A percentile compares a stretch with the other conserved stretches of the same genome.
Conservation (phyloP, 257 asterid species). For the Solanum virginianum region DNA sequence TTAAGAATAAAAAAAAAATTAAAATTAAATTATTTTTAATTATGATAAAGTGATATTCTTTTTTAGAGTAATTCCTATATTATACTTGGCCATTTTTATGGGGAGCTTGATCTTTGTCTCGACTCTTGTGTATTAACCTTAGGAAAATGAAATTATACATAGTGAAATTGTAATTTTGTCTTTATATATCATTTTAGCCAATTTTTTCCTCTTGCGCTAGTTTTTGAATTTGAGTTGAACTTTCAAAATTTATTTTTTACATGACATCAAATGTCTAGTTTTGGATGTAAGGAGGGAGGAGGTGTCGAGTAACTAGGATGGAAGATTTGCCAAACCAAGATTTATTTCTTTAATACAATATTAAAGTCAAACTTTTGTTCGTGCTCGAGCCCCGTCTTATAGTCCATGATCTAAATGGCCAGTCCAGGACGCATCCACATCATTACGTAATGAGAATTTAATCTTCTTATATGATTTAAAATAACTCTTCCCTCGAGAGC, state of each 20-base stretch:
- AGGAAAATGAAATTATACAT: neutral
- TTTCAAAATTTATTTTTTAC: neutral
- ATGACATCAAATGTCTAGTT: neutral
- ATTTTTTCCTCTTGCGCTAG: fast-evolving
- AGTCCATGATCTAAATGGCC: neutral
- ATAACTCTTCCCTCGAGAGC: neutral
- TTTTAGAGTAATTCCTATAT: too few relatives aligned
- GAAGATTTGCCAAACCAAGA: neutral
- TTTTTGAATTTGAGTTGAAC: neutral
- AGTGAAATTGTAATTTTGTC: neutral
- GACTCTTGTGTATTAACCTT: neutral
- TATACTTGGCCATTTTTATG: neutral
- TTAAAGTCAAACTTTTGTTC: too few relatives aligned
- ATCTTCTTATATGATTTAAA: neutral
- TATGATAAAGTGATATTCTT: too few relatives aligned
- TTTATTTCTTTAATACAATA: neutral
- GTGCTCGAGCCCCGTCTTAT: neutral
- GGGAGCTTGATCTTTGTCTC: neutral
- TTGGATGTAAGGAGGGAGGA: neutral
- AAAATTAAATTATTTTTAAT: too few relatives aligned
- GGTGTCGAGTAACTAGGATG: neutral
- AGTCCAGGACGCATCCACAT: too few relatives aligned
- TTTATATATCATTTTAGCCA: neutral
- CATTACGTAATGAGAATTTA: neutral
- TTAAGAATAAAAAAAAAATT: too few relatives aligned